phyloP scores from a whole-genome alignment of 352 stramenopile genomes.

The Pythium rhizo-oryzae region DNA sequence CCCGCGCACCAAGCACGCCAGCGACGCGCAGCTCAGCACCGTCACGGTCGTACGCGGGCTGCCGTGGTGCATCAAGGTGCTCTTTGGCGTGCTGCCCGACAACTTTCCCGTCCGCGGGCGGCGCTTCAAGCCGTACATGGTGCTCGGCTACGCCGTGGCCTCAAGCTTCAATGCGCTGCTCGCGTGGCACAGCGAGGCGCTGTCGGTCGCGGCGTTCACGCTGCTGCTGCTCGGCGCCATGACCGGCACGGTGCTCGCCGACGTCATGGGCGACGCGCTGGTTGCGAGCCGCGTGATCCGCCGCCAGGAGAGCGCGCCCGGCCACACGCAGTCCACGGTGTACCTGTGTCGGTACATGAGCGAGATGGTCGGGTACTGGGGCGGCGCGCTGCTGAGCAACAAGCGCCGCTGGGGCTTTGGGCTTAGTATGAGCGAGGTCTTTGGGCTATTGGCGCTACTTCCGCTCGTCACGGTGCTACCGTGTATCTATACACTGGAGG shows the following conservation, averaged over 20 bases:
- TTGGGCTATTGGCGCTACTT: slow-evolving; percentile 57
- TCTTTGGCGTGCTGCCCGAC: slow-evolving; percentile 76
- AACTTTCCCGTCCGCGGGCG: slow-evolving; percentile 50
- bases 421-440: slow-evolving; percentile 65
- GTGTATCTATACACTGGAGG: slow-evolving; percentile 55
- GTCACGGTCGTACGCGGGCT: slow-evolving; percentile 66
- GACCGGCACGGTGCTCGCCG: slow-evolving; percentile 76
- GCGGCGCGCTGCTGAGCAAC: slow-evolving; percentile 66
- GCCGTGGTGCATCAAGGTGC: slow-evolving; percentile 81
- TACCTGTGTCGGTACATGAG: slow-evolving; percentile 81
- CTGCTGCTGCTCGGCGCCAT: slow-evolving; percentile 71
- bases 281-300: slow-evolving; percentile 63
- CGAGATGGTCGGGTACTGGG: slow-evolving; percentile 81
- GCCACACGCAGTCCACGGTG: slow-evolving; percentile 63
- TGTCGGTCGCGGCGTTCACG: slow-evolving; percentile 66
- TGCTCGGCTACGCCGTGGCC: slow-evolving; percentile 59
- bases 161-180: slow-evolving; percentile 65
- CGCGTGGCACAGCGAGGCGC: slow-evolving; percentile 34
- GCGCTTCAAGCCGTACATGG: slow-evolving; percentile 81
- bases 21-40: slow-evolving; percentile 74
- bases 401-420: slow-evolving; percentile 50
- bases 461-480: slow-evolving; percentile 65
- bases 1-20: slow-evolving; percentile 56
- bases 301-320: slow-evolving; percentile 39
- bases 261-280: slow-evolving; percentile 82